phyloP scores from a whole-genome alignment of 2,329 filamentous ascomycete species.

The Calonectria henricotiae region DNA sequence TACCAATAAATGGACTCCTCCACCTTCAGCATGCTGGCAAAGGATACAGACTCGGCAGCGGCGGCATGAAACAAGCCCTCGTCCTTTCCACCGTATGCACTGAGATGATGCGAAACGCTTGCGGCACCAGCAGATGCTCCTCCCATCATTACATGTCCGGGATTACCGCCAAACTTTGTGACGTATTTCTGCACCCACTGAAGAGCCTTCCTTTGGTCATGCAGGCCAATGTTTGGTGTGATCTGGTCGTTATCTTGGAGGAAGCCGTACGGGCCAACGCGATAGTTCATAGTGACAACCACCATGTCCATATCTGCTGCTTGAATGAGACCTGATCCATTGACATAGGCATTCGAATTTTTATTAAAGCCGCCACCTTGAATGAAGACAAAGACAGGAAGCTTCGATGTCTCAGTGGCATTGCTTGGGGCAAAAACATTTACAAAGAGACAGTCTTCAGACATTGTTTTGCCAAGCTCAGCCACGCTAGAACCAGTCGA shows the following conservation, averaged over 20 bases:
- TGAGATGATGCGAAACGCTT: slow-evolving; percentile 77
- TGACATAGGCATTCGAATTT: slow-evolving; percentile 67
- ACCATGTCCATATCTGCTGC: slow-evolving; percentile 74
- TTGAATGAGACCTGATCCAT: slow-evolving; percentile 74
- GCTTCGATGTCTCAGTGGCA: slow-evolving; percentile 64
- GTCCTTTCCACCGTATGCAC: slow-evolving; percentile 67
- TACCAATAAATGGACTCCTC: slow-evolving; percentile 69
- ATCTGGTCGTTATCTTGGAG: slow-evolving; percentile 73
- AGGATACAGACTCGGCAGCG: slow-evolving; percentile 69
- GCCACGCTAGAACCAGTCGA: slow-evolving; percentile 50
- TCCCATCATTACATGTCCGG: slow-evolving; percentile 77
- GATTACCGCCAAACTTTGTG: slow-evolving; percentile 78
- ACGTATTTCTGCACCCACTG: slow-evolving; percentile 81
- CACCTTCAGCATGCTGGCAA: slow-evolving; percentile 65
- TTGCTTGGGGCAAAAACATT: slow-evolving; percentile 75
- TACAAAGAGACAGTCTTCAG: slow-evolving; percentile 81
- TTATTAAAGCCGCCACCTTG: slow-evolving; percentile 76
- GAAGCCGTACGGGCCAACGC: slow-evolving; percentile 83
- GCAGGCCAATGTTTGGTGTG: slow-evolving; percentile 78
- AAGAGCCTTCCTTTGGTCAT: slow-evolving; percentile 79
- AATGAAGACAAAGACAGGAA: slow-evolving; percentile 76
- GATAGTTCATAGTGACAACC: slow-evolving; percentile 83
- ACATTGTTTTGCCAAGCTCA: slow-evolving; percentile 52
- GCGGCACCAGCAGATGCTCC: slow-evolving; percentile 80
- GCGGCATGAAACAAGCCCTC: slow-evolving; percentile 68